Base-by-base conservation (phyloP, 148 eudicot species). In the Camellia sinensis region DNA sequence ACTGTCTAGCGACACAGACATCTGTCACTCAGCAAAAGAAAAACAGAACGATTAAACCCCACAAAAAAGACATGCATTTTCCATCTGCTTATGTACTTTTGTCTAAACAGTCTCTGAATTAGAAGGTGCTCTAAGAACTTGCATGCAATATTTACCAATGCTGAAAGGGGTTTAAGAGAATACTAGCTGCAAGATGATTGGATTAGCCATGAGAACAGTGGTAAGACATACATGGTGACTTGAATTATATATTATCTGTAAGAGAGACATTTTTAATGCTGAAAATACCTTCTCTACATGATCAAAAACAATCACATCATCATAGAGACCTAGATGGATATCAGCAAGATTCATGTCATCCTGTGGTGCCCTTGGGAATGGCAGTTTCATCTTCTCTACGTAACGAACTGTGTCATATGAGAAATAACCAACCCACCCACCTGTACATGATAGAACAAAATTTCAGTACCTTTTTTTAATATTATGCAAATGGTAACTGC, bases 391-490 rank as follows among this genome's bases (percentile, higher is more conserved):
- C 78, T 80, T 89, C 86, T 87, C 89, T 44, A 76, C 74, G 63
- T 87, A 89, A 4, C 91, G 91, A 85, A 89, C 85, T 62, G 91
- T 83, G 75, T 89, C 91, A 73, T 89, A 89, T 62, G 91, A 89
- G 83, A 87, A 89, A 82, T 87, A 87, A 72, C 91, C 91, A 71
- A 89, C 88, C 91, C 91, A 89, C 8, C 91, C 91, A 84, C 91
- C 91, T 89, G 87, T 71, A 57, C 80, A 84, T 17, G 63, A 81
- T 54, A 44, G 3, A 70, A 66, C 53, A 14, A 14, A 64, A 40
- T 12, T 46, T n/a, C 43, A 29, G 37, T 69, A 44, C 4, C 2
- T 29, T 6, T 5, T 69, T 45, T 9, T 3, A 69, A 45, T 17
- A n/a, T 18, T 43, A n/a, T 6, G 8, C 53, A 68, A 43, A 68